phyloP scores from a whole-genome alignment of 164 flowering plant species.

The Vitis rupestris region DNA sequence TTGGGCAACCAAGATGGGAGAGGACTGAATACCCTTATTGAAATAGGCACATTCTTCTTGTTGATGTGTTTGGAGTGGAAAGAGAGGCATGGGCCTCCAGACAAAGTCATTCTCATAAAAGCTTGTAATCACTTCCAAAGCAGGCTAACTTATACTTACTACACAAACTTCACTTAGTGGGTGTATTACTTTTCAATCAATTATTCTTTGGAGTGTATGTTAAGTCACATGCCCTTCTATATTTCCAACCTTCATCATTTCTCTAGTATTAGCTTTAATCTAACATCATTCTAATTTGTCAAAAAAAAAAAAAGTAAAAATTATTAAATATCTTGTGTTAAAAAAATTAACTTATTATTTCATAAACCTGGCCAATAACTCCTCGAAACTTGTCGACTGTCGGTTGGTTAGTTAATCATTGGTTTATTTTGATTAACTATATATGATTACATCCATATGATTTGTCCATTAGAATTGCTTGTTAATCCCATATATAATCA shows the following conservation, averaged over 20 bases:
- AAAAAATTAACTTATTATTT: too few species aligned
- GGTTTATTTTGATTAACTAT: not conserved
- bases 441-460: not conserved
- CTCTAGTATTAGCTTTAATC: not conserved
- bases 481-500: too few species aligned
- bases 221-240: slow-evolving; percentile 25
- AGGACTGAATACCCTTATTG: too few species aligned
- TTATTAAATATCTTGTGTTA: too few species aligned
- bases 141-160: slow-evolving; percentile 13
- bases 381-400: not conserved
- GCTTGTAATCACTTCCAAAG: slow-evolving; percentile 16
- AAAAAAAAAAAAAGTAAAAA: too few species aligned
- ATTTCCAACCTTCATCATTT: slow-evolving; percentile 8
- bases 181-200: slow-evolving; percentile 24
- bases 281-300: not conserved
- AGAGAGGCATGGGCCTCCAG: slow-evolving; percentile 23
- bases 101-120: slow-evolving; percentile 8
- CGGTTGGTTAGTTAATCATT: not conserved
- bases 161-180: slow-evolving; percentile 24
- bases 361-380: too few species aligned
- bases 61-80: slow-evolving; percentile 25
- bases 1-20: not conserved
- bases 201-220: slow-evolving; percentile 17
- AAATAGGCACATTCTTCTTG: not conserved
- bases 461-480: not conserved